Percentiles rank a stretch among this genome's conserved stretches.
phyloP scores from a whole-genome alignment of 768 basidiomycete species.

The Hysterangium stoloniferum region DNA sequence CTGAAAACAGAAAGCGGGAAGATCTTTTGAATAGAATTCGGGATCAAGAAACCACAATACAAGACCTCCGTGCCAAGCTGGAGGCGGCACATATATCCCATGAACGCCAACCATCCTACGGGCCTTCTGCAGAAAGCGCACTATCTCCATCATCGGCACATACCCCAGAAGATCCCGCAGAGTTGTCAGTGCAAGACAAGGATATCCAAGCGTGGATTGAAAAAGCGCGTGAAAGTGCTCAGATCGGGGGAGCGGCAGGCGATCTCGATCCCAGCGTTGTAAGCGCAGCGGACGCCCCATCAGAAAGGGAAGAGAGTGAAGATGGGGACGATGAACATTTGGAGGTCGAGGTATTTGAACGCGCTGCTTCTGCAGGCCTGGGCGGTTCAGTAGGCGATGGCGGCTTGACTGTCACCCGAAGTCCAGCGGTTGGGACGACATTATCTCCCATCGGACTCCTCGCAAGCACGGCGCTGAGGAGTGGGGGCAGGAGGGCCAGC shows the following conservation, averaged over 20 bases:
- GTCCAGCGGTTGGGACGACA: conserved; percentile 12
- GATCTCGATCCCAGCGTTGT: conserved; percentile 9
- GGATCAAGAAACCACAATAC: conserved; percentile 1
- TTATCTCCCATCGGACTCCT: conserved; percentile 9
- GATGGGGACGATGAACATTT: conserved; percentile 32
- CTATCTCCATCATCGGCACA: neutral
- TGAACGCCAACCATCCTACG: conserved; percentile 28
- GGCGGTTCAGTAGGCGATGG: conserved; percentile 20
- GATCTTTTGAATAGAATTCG: conserved; percentile 53
- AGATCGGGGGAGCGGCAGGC: conserved; percentile 1
- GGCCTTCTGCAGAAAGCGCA: neutral
- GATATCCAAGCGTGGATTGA: conserved; percentile 64
- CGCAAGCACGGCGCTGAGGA: conserved; percentile 21
- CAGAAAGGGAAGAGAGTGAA: conserved; percentile 29
- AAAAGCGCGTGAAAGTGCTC: conserved; percentile 46
- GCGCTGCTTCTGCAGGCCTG: neutral
- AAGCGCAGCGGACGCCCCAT: conserved; percentile 13
- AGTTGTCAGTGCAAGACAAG: conserved; percentile 12
- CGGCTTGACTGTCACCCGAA: conserved; percentile 24
- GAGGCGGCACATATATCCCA: conserved; percentile 62
- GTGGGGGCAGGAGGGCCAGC: conserved; percentile 26
- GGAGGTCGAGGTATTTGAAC: conserved; percentile 19
- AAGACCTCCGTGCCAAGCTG: conserved; percentile 44
- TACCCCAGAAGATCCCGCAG: no score
- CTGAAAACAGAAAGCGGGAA: conserved; percentile 59